These are phyloP conservation scores for Inga oerstediana DNA, from an alignment of 306 rosid species.

Conservation along the genomic window DNA sequence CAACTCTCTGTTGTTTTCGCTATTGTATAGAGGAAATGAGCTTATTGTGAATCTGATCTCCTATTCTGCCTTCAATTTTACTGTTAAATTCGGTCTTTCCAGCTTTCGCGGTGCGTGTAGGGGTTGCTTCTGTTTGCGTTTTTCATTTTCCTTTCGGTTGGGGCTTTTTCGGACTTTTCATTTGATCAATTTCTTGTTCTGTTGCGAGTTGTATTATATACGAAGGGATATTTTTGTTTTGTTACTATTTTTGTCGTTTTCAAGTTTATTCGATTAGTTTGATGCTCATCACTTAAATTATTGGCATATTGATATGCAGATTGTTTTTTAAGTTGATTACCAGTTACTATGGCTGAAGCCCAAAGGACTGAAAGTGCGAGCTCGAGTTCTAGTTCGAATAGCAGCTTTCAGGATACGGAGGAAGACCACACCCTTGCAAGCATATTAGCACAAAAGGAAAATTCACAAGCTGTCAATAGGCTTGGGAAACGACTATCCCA, in stretches of 20 bases:
- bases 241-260: not conserved
- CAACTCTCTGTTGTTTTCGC: not conserved
- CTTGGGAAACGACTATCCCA: conserved; percentile 91
- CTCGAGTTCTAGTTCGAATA: conserved; percentile 87
- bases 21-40: not conserved
- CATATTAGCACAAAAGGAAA: conserved; percentile 71
- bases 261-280: not conserved
- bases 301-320: conserved; percentile 17
- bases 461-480: conserved; percentile 43
- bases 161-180: not conserved
- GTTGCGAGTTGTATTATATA: not conserved
- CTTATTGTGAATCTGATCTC: not conserved
- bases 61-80: not conserved
- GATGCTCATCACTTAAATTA: conserved; percentile 9
- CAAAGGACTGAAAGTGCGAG: conserved; percentile 77
- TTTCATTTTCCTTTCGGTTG: not conserved
- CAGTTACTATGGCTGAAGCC: conserved; percentile 58
- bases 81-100: not conserved
- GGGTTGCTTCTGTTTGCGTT: not conserved
- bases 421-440: conserved; percentile 89
- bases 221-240: not conserved
- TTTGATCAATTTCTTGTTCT: not conserved
- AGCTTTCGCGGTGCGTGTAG: not conserved
- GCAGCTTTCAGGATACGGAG: conserved; percentile 80
- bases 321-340: conserved; percentile 8